Percentiles rank a stretch among this genome's conserved stretches.
phyloP scores from a whole-genome alignment of 2,329 filamentous ascomycete species.

The Zymoseptoria brevis region DNA sequence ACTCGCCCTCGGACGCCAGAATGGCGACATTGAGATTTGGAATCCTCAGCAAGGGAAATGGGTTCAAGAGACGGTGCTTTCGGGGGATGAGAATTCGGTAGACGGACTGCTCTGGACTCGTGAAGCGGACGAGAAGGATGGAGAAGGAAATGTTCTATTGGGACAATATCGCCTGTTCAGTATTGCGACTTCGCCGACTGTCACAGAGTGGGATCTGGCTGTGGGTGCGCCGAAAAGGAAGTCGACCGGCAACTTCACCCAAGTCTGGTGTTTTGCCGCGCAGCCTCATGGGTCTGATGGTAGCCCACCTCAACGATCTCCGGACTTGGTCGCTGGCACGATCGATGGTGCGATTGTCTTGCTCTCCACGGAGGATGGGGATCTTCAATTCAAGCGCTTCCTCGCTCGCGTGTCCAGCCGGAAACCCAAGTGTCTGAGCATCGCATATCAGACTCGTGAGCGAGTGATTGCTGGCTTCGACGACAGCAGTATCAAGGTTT shows the following conservation, averaged over 20 bases:
- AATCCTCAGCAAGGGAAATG: slow-evolving; percentile 75
- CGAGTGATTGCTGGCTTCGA: slow-evolving; percentile 84
- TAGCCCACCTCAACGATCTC: slow-evolving; percentile 26
- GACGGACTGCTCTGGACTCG: slow-evolving; percentile 90
- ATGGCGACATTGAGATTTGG: slow-evolving; percentile 97
- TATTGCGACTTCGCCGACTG: slow-evolving; percentile 83
- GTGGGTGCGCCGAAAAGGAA: slow-evolving; percentile 70
- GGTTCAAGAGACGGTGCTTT: slow-evolving; percentile 82
- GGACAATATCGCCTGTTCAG: slow-evolving; percentile 86
- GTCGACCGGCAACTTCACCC: slow-evolving; percentile 85
- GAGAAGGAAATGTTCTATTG: slow-evolving; percentile 52
- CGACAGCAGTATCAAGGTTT: slow-evolving; percentile 90
- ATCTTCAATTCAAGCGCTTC: slow-evolving; percentile 70
- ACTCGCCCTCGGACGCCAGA: slow-evolving; percentile 82
- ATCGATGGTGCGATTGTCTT: slow-evolving; percentile 84
- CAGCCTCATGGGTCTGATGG: slow-evolving; percentile 51
- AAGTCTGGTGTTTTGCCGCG: slow-evolving; percentile 92
- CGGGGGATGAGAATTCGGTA: slow-evolving; percentile 62
- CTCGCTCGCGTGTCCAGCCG: slow-evolving; percentile 71
- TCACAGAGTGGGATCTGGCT: slow-evolving; percentile 91
- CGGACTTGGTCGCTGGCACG: slow-evolving; percentile 76
- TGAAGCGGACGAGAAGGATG: slow-evolving; percentile 65
- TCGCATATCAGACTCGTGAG: slow-evolving; percentile 79
- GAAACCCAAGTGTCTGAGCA: slow-evolving; percentile 80
- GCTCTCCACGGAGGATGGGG: slow-evolving; percentile 76